Evolutionary conservation across 2,329 filamentous ascomycete species (phyloP).

Genomic region (Dactylellina sp.): DNA sequence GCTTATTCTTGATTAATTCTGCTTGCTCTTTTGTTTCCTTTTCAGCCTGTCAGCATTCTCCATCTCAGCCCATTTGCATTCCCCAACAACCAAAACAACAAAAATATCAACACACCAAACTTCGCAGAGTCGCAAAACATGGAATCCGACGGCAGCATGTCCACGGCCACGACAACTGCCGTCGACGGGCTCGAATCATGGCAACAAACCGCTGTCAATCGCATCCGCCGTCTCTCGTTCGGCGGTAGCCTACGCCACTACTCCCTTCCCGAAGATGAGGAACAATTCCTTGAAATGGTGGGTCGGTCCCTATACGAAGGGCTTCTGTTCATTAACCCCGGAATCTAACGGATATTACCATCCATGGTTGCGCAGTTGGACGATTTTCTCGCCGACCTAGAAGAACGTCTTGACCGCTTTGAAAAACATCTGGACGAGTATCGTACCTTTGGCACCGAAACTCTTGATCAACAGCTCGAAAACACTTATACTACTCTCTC

Average conservation of each 20-base stretch:
- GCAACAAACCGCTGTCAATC: constrained; percentile 54
- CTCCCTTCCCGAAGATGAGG: constrained; percentile 53
- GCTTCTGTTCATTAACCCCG: background rate
- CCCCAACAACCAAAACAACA: constrained; percentile 19
- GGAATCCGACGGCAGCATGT: constrained; percentile 9
- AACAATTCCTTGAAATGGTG: constrained; percentile 54
- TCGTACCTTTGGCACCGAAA: constrained; percentile 72
- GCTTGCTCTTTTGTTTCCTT: background rate
- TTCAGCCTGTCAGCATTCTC: constrained; percentile 20
- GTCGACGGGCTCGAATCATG: constrained; percentile 41
- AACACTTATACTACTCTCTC: constrained; percentile 87
- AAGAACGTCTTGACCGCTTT: constrained; percentile 78
- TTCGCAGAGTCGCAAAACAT: constrained; percentile 5
- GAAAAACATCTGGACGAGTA: constrained; percentile 79
- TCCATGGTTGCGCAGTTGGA: constrained; percentile 70
- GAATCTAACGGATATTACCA: background rate
- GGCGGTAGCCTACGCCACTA: constrained; percentile 48
- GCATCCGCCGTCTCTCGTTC: constrained; percentile 52
- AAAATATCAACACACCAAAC: constrained; percentile 13
- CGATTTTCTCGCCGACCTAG: constrained; percentile 84
- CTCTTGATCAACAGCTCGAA: constrained; percentile 84
- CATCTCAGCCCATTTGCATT: background rate
- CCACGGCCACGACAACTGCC: constrained; percentile 36
- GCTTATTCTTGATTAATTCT: constrained; percentile 8
- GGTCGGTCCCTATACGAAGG: background rate